Evolutionary conservation across 768 basidiomycete genomes (phyloP).

Genomic region (Rhizopogon sp.): DNA sequence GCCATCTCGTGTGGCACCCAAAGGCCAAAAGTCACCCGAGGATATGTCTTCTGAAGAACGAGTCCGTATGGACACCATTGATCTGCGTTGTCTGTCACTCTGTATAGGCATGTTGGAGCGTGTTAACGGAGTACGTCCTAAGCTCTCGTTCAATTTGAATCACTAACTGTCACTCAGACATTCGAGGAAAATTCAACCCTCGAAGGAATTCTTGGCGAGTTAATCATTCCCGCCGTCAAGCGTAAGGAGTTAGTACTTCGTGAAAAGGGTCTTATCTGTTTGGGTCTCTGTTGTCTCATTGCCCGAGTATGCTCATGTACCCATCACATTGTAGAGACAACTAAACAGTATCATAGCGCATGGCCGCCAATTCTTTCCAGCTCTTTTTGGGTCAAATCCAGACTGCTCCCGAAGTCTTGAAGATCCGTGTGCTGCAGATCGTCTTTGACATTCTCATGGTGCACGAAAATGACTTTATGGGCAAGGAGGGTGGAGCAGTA

Average conservation of each 20-base stretch:
- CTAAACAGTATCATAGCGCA: slow-evolving; percentile 13
- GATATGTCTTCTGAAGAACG: slow-evolving; percentile 59
- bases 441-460: slow-evolving; percentile 87
- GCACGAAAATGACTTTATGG: slow-evolving; percentile 64
- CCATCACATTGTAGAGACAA: too few relatives aligned
- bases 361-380: slow-evolving; percentile 54
- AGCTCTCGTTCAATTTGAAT: background rate
- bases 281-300: slow-evolving; percentile 75
- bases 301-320: slow-evolving; percentile 33
- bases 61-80: slow-evolving; percentile 52
- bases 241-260: slow-evolving; percentile 72
- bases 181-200: slow-evolving; percentile 67
- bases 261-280: slow-evolving; percentile 61
- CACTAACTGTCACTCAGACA: slow-evolving; percentile 25
- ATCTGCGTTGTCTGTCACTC: slow-evolving; percentile 69
- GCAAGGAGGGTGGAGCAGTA: slow-evolving; percentile 33
- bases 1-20: slow-evolving; percentile 13
- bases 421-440: slow-evolving; percentile 67
- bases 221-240: slow-evolving; percentile 88
- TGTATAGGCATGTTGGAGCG: slow-evolving; percentile 84
- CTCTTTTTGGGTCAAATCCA: slow-evolving; percentile 79
- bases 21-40: slow-evolving; percentile 26
- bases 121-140: slow-evolving; percentile 66
- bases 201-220: slow-evolving; percentile 65
- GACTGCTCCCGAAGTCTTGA: slow-evolving; percentile 57